These are phyloP conservation scores for Ogataea populi-albae DNA, from an alignment of 805 yeast genomes.

Conservation along the genomic window DNA sequence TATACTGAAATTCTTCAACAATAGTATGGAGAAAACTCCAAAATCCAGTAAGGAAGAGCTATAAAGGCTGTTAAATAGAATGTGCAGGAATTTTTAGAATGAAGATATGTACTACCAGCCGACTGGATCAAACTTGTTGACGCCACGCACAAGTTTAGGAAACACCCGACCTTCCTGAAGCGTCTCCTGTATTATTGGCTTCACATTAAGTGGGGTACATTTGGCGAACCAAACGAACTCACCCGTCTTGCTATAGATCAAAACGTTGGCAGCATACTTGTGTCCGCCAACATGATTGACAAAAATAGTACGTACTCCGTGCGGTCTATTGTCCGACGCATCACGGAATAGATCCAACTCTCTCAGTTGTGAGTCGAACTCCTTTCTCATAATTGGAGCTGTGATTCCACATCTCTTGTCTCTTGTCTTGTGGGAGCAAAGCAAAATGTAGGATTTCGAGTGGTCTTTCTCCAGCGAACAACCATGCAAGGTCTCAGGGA, in stretches of 20 bases:
- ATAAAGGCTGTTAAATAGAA: too few species aligned
- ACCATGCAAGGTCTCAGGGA: constrained; percentile 12
- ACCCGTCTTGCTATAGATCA: constrained; percentile 69
- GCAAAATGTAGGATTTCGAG: constrained; percentile 51
- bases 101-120: constrained; percentile 44
- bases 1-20: constrained; percentile 38
- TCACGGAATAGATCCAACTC: constrained; percentile 75
- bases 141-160: constrained; percentile 63
- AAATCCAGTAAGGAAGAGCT: constrained; percentile 20
- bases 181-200: constrained; percentile 73
- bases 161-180: constrained; percentile 66
- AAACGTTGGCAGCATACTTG: constrained; percentile 86
- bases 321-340: constrained; percentile 66
- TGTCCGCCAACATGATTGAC: constrained; percentile 96
- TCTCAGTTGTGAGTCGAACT: constrained; percentile 68
- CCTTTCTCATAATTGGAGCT: constrained; percentile 84
- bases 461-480: constrained; percentile 37
- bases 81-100: too few species aligned
- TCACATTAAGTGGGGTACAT: constrained; percentile 72
- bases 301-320: constrained; percentile 68
- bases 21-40: constrained; percentile 10
- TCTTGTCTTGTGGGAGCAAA: constrained; percentile 89
- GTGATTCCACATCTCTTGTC: constrained; percentile 93
- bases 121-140: constrained; percentile 51
- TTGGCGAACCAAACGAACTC: constrained; percentile 87